A percentile compares a stretch with the other conserved stretches of the same genome.
Evolutionary conservation across 2,329 filamentous ascomycete species (phyloP).

Genomic region (Ophiostoma pallidulum): DNA sequence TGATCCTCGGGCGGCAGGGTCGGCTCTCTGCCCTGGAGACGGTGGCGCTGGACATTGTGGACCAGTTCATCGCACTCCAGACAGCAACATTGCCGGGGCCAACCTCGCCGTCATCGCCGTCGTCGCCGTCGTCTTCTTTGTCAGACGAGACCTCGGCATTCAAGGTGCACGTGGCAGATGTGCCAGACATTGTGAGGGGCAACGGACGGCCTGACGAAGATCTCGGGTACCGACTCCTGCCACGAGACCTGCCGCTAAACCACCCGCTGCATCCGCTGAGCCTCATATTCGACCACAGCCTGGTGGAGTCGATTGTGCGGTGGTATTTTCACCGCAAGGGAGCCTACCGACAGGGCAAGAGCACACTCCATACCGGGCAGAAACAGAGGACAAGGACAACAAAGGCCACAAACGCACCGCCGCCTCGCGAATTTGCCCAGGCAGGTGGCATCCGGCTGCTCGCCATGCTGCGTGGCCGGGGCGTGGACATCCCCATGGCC

Average conservation of each 20-base stretch:
- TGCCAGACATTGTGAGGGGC: conserved; percentile 27
- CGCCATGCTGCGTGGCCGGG: conserved; percentile 24
- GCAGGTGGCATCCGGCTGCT: conserved; percentile 26
- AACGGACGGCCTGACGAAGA: conserved; percentile 14
- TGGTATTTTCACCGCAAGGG: conserved; percentile 36
- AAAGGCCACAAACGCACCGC: conserved; percentile 1
- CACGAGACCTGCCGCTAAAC: conserved; percentile 32
- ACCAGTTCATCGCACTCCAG: conserved; percentile 26
- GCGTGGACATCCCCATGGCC: conserved; percentile 20
- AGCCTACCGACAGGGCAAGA: conserved; percentile 14
- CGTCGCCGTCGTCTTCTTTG: neutral
- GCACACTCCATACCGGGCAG: neutral
- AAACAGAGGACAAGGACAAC: neutral
- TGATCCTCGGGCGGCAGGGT: conserved; percentile 33
- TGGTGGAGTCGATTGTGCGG: conserved; percentile 13
- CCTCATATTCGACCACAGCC: conserved; percentile 31
- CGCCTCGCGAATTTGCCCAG: conserved; percentile 19
- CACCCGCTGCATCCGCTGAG: conserved; percentile 38
- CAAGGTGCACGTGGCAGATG: conserved; percentile 35
- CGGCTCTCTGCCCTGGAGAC: conserved; percentile 37
- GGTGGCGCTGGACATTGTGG: conserved; percentile 33
- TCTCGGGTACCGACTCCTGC: conserved; percentile 26
- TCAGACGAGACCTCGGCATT: conserved; percentile 28
- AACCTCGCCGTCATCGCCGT: neutral
- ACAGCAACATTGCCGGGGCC: neutral